A percentile compares a stretch with the other conserved stretches of the same genome.
Evolutionary conservation across 208 protist genomes (phyloP).

Genomic region (Acanthamoeba castellanii): DNA sequence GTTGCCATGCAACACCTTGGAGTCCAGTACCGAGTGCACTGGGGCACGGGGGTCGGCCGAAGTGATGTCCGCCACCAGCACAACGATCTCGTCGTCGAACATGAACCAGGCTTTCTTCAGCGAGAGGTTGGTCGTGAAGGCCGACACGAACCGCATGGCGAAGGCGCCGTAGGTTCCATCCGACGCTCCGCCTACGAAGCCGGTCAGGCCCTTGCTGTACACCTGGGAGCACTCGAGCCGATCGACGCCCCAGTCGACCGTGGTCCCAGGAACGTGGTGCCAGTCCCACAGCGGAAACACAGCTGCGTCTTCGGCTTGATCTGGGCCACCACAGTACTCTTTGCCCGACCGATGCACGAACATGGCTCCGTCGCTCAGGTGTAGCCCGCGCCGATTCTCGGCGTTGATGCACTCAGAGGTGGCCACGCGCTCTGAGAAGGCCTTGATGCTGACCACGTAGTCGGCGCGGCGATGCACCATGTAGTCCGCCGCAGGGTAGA

Average conservation of each 20-base stretch:
- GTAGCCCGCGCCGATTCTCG: background rate
- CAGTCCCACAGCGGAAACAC: constrained; percentile 61
- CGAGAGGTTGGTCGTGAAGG: background rate
- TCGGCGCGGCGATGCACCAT: background rate
- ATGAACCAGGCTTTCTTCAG: constrained; percentile 51
- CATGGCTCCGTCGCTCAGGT: constrained; percentile 46
- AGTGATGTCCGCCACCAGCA: constrained; percentile 8
- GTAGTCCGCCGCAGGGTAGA: background rate
- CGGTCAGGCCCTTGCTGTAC: background rate
- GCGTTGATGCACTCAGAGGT: constrained; percentile 18
- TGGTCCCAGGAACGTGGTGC: constrained; percentile 17
- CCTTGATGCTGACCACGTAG: constrained; percentile 25
- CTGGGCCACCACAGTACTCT: constrained; percentile 10
- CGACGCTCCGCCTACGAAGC: background rate
- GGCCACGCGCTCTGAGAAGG: background rate
- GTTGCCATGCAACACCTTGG: background rate
- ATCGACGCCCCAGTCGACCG: constrained; percentile 45
- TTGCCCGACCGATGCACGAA: constrained; percentile 28
- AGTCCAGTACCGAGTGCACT: constrained; percentile 10
- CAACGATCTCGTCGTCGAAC: constrained; percentile 45
- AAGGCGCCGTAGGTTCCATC: background rate
- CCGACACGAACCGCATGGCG: background rate
- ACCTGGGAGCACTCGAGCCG: background rate
- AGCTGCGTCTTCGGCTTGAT: background rate
- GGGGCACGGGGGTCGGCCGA: background rate